These are phyloP conservation scores for Phytophthora meadii DNA, from an alignment of 352 stramenopile species.

Conservation along the genomic window DNA sequence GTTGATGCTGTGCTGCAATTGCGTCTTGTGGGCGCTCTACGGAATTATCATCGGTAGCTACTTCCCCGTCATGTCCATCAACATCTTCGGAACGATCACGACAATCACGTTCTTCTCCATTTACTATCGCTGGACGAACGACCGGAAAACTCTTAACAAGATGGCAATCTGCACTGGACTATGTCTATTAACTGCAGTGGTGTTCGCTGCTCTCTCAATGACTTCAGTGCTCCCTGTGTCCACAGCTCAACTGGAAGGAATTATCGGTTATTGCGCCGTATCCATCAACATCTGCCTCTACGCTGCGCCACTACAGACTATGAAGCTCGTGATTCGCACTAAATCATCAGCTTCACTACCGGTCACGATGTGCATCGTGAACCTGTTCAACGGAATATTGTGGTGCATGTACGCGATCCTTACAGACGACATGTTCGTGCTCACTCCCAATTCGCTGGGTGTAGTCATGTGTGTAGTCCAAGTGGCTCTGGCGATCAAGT, in stretches of 20 bases:
- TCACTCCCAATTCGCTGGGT: conserved; percentile 48
- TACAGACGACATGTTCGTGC: conserved; percentile 47
- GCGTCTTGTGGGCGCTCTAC: conserved; percentile 49
- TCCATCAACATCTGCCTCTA: conserved; percentile 52
- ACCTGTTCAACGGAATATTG: conserved; percentile 48
- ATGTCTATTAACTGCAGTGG: conserved; percentile 13
- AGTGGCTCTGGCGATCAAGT: conserved; percentile 36
- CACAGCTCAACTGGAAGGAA: conserved; percentile 23
- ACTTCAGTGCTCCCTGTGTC: conserved; percentile 27
- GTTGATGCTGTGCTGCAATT: conserved; percentile 49
- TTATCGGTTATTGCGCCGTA: conserved; percentile 46
- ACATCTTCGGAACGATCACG: conserved; percentile 45
- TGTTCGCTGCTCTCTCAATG: conserved; percentile 26
- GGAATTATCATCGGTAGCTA: conserved; percentile 38
- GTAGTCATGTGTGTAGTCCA: conserved; percentile 34
- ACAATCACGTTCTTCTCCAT: conserved; percentile 40
- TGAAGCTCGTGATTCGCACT: conserved; percentile 44
- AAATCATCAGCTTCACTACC: conserved; percentile 54
- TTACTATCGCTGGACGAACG: conserved; percentile 30
- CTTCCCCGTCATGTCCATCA: conserved; percentile 53
- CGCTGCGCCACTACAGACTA: conserved; percentile 52
- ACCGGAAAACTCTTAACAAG: conserved; percentile 19
- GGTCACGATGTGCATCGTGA: conserved; percentile 51
- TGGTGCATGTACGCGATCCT: conserved; percentile 59
- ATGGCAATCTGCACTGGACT: conserved; percentile 19